A percentile compares a stretch with the other conserved stretches of the same genome.
These are phyloP conservation scores for Gardenia jasminoides DNA, from an alignment of 257 asterid species.

Conservation along the genomic window DNA sequence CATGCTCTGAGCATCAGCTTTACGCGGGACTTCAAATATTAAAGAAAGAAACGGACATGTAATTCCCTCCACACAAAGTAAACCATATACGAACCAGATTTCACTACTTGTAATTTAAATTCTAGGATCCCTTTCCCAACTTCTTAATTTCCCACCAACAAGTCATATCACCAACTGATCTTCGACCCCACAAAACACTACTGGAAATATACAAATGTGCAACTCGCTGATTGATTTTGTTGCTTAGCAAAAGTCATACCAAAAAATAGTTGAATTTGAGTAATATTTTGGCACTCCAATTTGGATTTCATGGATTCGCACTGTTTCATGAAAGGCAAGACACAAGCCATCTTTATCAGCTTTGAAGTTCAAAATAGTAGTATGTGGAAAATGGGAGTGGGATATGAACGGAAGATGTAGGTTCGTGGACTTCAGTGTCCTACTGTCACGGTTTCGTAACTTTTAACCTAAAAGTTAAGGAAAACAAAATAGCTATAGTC, in stretches of 20 bases:
- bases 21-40: not conserved
- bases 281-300: not conserved
- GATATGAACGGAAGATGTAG: not conserved
- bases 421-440: constrained; percentile 30
- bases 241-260: constrained; percentile 20
- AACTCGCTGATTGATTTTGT: not conserved
- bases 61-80: not conserved
- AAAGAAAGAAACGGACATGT: not conserved
- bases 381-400: not conserved
- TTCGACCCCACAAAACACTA: constrained; percentile 30
- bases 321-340: not conserved
- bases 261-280: not conserved
- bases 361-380: constrained; percentile 10
- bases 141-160: constrained; percentile 9
- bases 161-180: constrained; percentile 19
- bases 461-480: constrained; percentile 23
- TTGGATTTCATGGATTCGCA: not conserved
- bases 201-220: constrained; percentile 9
- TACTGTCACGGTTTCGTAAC: constrained; percentile 17
- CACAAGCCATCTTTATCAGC: constrained; percentile 3
- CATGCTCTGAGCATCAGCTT: not conserved
- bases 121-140: constrained; percentile 4
- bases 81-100: not conserved
- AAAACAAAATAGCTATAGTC: constrained; percentile 11
- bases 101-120: constrained; percentile 1